Evolutionary conservation across 2,329 filamentous ascomycete genomes (phyloP).

Genomic region (Verticillium dahliae): DNA sequence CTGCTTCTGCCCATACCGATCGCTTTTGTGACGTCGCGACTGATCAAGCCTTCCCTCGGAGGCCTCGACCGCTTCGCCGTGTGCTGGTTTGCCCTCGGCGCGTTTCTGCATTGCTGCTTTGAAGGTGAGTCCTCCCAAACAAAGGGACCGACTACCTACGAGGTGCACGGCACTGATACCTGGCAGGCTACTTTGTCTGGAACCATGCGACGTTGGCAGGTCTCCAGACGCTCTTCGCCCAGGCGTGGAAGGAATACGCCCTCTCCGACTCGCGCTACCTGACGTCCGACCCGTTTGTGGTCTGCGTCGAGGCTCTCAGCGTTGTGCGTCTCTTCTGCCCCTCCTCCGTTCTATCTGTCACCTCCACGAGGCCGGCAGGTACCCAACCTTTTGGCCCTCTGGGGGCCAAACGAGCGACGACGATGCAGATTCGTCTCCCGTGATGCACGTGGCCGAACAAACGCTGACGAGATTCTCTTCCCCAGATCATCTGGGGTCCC

Average conservation of each 20-base stretch:
- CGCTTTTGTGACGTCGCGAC: constrained; percentile 21
- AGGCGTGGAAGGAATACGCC: constrained; percentile 91
- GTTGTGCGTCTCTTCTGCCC: constrained; percentile 46
- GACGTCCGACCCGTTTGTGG: constrained; percentile 72
- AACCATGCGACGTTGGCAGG: constrained; percentile 61
- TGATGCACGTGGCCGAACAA: too few relatives aligned
- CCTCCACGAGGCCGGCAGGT: too few relatives aligned
- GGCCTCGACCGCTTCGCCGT: constrained; percentile 33
- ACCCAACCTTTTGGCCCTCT: too few relatives aligned
- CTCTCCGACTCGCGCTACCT: constrained; percentile 83
- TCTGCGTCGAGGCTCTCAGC: constrained; percentile 83
- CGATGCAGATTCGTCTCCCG: background rate
- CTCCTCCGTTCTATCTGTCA: too few relatives aligned
- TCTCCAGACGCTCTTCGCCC: constrained; percentile 67
- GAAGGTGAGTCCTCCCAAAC: constrained; percentile 49
- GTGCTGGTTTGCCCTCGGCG: constrained; percentile 49
- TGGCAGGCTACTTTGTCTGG: constrained; percentile 64
- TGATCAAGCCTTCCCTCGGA: constrained; percentile 22
- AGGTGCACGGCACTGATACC: background rate
- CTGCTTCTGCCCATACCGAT: constrained; percentile 23
- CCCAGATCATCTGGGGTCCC: constrained; percentile 50
- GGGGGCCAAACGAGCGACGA: too few relatives aligned
- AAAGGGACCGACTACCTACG: background rate
- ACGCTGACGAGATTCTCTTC: background rate
- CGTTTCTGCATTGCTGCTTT: constrained; percentile 71